A percentile compares a stretch with the other conserved stretches of the same genome.
phyloP scores from a whole-genome alignment of 2,329 filamentous ascomycete genomes.

The Fusarium citri region DNA sequence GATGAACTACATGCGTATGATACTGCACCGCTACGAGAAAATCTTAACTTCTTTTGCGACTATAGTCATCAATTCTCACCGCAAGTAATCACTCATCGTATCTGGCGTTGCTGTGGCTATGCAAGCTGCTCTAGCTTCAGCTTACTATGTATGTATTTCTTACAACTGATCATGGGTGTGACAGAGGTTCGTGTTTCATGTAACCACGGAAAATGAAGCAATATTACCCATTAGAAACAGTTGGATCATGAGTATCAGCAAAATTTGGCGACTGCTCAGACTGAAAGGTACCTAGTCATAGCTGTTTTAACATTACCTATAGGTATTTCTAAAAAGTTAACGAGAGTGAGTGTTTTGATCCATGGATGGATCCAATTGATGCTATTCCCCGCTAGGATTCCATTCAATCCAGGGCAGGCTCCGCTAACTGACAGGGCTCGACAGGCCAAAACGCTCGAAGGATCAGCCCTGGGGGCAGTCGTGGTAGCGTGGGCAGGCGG shows the following conservation, averaged over 20 bases:
- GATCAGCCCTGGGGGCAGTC: slow-evolving; percentile 2
- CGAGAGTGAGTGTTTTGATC: neutral
- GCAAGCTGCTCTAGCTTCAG: slow-evolving; percentile 17
- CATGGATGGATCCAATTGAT: neutral
- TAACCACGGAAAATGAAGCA: neutral
- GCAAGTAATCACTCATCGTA: slow-evolving; percentile 4
- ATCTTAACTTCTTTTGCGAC: neutral
- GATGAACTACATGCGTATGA: neutral
- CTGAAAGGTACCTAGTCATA: neutral
- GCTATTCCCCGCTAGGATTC: neutral
- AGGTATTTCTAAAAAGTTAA: neutral
- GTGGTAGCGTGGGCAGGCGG: neutral
- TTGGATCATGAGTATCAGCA: no score
- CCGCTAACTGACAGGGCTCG: slow-evolving; percentile 11
- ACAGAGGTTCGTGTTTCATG: slow-evolving; percentile 3
- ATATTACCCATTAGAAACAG: neutral
- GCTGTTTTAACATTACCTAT: neutral
- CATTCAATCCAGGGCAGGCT: neutral
- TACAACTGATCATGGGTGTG: neutral
- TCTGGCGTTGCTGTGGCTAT: slow-evolving; percentile 11
- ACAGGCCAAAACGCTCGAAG: slow-evolving; percentile 14
- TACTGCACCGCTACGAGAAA: neutral
- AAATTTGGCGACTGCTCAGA: neutral
- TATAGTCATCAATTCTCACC: neutral
- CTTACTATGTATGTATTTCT: neutral